Percentiles rank a stretch among this genome's conserved stretches.
These are phyloP conservation scores for Helenozyma baotianmanensis DNA, from an alignment of 805 yeast genomes.

Conservation along the genomic window DNA sequence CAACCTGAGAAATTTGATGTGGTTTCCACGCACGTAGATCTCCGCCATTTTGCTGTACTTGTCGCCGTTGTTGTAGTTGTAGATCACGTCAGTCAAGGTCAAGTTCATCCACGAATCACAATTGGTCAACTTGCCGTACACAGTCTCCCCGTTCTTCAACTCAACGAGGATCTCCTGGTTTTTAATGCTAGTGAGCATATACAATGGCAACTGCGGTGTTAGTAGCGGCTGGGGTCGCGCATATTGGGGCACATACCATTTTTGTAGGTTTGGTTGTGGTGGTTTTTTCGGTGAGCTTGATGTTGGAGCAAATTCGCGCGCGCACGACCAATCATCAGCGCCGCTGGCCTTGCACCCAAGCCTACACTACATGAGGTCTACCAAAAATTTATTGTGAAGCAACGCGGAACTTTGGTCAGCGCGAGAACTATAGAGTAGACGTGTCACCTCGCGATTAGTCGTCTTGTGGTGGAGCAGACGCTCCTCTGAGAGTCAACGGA, in stretches of 20 bases:
- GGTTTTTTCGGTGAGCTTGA: too few relatives aligned
- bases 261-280: conserved; percentile 1
- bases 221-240: not conserved
- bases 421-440: too few relatives aligned
- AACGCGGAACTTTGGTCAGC: too few relatives aligned
- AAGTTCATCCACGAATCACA: conserved; percentile 97
- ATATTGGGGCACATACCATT: conserved; percentile 13
- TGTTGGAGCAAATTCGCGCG: too few relatives aligned
- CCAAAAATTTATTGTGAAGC: too few relatives aligned
- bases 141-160: conserved; percentile 84
- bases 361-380: too few relatives aligned
- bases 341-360: too few relatives aligned
- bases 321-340: too few relatives aligned
- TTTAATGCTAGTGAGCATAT: conserved; percentile 84
- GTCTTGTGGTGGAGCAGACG: conserved; percentile 39
- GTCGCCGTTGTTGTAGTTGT: conserved; percentile 58
- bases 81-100: conserved; percentile 71
- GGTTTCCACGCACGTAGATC: conserved; percentile 79
- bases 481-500: conserved; percentile 48
- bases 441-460: too few relatives aligned
- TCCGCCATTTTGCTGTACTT: conserved; percentile 62
- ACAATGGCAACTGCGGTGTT: conserved; percentile 71
- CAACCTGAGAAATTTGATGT: conserved; percentile 71
- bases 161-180: conserved; percentile 85
- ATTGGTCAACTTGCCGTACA: conserved; percentile 76